Percentiles rank a stretch among this genome's conserved stretches.
These are phyloP conservation scores for Globisporangium viniferum DNA, from an alignment of 352 stramenopile genomes.

Conservation along the genomic window DNA sequence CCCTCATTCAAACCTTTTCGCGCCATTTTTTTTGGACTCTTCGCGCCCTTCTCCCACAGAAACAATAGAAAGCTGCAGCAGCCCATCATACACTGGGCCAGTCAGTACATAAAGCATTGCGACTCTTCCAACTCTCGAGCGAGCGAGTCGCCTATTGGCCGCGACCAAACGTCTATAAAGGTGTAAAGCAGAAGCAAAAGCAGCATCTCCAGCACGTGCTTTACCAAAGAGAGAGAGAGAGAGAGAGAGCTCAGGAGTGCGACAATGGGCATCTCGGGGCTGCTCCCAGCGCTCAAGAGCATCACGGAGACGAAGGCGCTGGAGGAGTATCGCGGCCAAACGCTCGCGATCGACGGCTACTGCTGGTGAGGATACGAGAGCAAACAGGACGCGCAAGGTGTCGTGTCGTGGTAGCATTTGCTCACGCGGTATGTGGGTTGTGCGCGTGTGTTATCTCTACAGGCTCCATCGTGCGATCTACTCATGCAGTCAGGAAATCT, in stretches of 20 bases:
- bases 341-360: constrained; percentile 79
- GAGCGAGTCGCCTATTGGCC: not conserved
- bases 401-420: not conserved
- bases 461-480: constrained; percentile 83
- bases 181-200: no score
- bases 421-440: not conserved
- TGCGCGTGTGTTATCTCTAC: not conserved
- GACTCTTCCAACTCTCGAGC: not conserved
- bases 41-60: not conserved
- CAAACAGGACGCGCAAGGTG: not conserved
- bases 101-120: not conserved
- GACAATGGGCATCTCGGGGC: constrained; percentile 56
- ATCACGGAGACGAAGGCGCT: constrained; percentile 63
- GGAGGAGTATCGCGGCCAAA: constrained; percentile 51
- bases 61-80: not conserved
- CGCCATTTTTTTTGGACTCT: constrained; percentile 30
- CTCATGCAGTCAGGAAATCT: constrained; percentile 71
- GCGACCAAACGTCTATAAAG: not conserved
- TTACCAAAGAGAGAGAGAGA: not conserved
- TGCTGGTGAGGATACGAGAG: constrained; percentile 49
- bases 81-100: not conserved
- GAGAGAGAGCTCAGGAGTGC: not conserved
- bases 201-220: not conserved
- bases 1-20: constrained; percentile 17
- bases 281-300: constrained; percentile 71